Percentiles rank a stretch among this genome's conserved stretches.
Conservation (phyloP, 129 eudicot species). For the Helichrysum umbraculigerum region DNA sequence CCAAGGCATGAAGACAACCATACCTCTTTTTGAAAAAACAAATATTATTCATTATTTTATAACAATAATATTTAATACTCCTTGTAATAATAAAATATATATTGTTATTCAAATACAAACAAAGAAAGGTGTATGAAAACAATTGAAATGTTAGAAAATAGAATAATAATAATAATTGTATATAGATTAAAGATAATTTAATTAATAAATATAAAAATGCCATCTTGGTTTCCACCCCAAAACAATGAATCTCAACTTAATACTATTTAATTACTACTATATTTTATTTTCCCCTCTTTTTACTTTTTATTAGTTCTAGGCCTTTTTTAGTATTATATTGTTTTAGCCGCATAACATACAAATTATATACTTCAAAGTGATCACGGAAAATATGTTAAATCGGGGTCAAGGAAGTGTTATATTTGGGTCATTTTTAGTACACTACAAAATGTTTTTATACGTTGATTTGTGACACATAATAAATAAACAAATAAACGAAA, state of each 20-base stretch:
- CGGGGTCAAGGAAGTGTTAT: neutral
- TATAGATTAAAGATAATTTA: conserved; percentile 7
- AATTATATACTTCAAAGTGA: no score
- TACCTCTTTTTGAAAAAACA: conserved; percentile 37
- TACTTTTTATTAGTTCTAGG: conserved; percentile 23
- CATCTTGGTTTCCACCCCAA: conserved; percentile 42
- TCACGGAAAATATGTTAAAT: neutral
- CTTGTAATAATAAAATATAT: neutral
- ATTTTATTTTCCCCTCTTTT: conserved; percentile 6
- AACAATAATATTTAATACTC: conserved; percentile 26
- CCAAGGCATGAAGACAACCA: conserved; percentile 48
- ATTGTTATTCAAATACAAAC: conserved; percentile 37
- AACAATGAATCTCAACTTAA: conserved; percentile 35
- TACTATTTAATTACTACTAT: conserved; percentile 13
- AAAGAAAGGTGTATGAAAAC: conserved; percentile 43
- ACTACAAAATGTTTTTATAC: neutral
- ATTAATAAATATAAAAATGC: conserved; percentile 15
- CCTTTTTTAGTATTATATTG: neutral
- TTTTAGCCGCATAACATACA: no score
- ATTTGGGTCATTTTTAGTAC: neutral
- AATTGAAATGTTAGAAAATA: conserved; percentile 38
- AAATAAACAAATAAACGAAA: no score
- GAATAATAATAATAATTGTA: conserved; percentile 33
- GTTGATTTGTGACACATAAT: neutral
- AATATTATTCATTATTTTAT: conserved; percentile 19